phyloP scores from a whole-genome alignment of 2,329 filamentous ascomycete species.

The Aureobasidium musti region DNA sequence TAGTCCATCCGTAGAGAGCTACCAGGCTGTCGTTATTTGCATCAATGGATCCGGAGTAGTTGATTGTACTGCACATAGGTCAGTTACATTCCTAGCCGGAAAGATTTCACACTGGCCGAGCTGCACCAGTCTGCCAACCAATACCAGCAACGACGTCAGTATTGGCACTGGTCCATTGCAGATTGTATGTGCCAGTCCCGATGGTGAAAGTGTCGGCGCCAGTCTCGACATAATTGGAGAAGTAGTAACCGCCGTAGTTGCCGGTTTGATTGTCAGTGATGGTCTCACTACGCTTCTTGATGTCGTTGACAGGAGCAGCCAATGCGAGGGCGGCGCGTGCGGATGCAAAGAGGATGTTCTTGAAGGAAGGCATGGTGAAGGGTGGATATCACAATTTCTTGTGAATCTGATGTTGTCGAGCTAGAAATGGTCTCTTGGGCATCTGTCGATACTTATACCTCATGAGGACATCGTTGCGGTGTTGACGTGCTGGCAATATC shows the following conservation, averaged over 20 bases:
- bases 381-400: not conserved
- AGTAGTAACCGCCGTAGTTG: slow-evolving; percentile 31
- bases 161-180: slow-evolving; percentile 28
- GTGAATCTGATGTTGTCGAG: not conserved
- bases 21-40: slow-evolving; percentile 57
- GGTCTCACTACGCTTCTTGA: slow-evolving; percentile 28
- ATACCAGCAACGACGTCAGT: slow-evolving; percentile 56
- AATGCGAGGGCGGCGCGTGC: slow-evolving; percentile 4
- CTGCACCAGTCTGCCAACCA: slow-evolving; percentile 58
- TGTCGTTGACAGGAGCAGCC: not conserved
- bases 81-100: not conserved
- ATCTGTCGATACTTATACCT: not conserved
- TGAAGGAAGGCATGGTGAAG: slow-evolving; percentile 21
- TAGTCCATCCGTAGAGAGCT: slow-evolving; percentile 61
- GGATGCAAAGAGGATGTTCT: not conserved
- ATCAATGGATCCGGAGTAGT: slow-evolving; percentile 52
- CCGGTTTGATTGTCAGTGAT: slow-evolving; percentile 22
- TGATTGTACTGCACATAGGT: slow-evolving; percentile 48
- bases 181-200: slow-evolving; percentile 28
- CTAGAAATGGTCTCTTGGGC: not conserved
- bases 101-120: slow-evolving; percentile 45
- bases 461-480: not conserved
- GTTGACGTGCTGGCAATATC: not conserved
- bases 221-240: slow-evolving; percentile 30
- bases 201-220: slow-evolving; percentile 28